These are phyloP conservation scores for Dryas octopetala DNA, from an alignment of 306 rosid species.

Conservation along the genomic window DNA sequence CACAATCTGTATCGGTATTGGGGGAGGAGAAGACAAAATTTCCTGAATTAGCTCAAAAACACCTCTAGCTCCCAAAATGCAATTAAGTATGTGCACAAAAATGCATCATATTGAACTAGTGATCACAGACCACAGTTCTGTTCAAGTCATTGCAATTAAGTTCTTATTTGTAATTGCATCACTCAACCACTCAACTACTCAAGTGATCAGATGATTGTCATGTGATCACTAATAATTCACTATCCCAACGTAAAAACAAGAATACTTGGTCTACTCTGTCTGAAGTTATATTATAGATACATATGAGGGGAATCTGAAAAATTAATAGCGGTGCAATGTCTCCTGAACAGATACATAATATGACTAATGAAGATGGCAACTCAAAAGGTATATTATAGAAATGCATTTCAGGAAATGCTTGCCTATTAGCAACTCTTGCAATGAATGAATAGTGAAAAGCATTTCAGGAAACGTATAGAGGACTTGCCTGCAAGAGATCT, in stretches of 20 bases:
- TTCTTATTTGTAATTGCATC: too few relatives aligned
- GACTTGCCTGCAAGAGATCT: constrained; percentile 41
- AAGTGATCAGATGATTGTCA: background rate
- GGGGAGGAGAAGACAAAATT: too few relatives aligned
- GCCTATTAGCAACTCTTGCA: background rate
- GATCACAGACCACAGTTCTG: background rate
- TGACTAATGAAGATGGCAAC: too few relatives aligned
- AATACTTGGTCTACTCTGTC: background rate
- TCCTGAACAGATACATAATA: too few relatives aligned
- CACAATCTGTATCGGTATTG: background rate
- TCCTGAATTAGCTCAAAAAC: too few relatives aligned
- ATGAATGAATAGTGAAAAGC: background rate
- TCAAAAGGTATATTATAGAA: too few relatives aligned
- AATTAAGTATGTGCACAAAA: background rate
- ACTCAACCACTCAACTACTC: background rate
- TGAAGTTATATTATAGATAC: too few relatives aligned
- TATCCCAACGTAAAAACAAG: background rate
- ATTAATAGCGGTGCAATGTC: too few relatives aligned
- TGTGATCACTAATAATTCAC: background rate
- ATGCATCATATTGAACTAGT: too few relatives aligned
- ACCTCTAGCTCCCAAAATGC: too few relatives aligned
- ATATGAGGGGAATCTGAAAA: too few relatives aligned
- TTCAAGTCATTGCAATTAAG: background rate
- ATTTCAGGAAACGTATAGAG: background rate
- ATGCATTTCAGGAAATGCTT: background rate